Conservation (phyloP, 371 early-diverging fungal genomes). For the Mortierella sp. region DNA sequence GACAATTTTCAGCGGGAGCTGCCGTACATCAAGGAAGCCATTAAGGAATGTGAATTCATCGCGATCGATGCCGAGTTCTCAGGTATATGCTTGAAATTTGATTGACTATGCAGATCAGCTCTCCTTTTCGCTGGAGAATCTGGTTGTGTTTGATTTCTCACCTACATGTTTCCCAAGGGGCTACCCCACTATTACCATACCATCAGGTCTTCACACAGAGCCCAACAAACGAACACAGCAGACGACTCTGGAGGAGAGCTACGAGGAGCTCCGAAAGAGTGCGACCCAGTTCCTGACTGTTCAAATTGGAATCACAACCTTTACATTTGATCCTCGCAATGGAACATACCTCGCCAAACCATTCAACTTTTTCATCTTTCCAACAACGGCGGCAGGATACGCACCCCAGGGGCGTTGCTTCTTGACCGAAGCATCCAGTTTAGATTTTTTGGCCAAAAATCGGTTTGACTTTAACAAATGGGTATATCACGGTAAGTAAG, state of each 20-base stretch:
- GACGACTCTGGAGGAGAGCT: constrained; percentile 43
- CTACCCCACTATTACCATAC: neutral
- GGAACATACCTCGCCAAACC: constrained; percentile 81
- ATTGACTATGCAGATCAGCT: neutral
- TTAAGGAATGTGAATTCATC: constrained; percentile 79
- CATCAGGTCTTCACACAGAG: constrained; percentile 40
- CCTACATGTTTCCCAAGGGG: neutral
- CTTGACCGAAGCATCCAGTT: constrained; percentile 73
- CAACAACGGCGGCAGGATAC: constrained; percentile 67
- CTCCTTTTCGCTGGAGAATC: too few species aligned
- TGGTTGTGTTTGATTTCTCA: too few species aligned
- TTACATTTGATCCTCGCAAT: constrained; percentile 69
- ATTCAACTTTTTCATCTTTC: constrained; percentile 92
- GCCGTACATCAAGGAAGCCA: constrained; percentile 68
- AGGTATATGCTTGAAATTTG: constrained; percentile 57
- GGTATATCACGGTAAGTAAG: constrained; percentile 54
- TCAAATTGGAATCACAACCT: constrained; percentile 88
- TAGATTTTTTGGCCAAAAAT: constrained; percentile 83
- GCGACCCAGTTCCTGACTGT: constrained; percentile 52
- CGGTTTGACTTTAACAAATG: constrained; percentile 88
- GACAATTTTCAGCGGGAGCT: constrained; percentile 72
- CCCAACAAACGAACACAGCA: constrained; percentile 25
- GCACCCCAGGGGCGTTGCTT: constrained; percentile 75
- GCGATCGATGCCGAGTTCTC: constrained; percentile 91
- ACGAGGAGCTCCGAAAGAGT: constrained; percentile 44